Percentiles rank a stretch among this genome's conserved stretches.
Conservation (phyloP, 345 rosid species). For the Eucalyptus dawsonii region DNA sequence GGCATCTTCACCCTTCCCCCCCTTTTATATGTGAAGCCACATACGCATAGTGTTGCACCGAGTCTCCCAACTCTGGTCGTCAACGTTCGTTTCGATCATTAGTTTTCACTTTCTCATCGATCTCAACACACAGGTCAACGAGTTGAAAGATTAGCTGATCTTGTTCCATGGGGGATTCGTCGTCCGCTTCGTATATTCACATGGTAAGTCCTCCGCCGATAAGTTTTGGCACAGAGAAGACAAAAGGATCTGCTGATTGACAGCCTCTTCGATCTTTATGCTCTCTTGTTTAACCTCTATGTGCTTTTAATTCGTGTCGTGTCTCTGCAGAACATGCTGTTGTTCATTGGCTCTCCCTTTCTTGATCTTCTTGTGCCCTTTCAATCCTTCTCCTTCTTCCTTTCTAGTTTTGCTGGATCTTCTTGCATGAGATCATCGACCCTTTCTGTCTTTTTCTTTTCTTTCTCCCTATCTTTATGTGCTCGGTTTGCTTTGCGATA, state of each 20-base stretch:
- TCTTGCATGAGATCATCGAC: too few species aligned
- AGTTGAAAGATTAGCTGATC: neutral
- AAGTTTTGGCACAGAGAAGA: neutral
- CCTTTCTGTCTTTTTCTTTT: neutral
- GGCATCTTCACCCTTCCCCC: neutral
- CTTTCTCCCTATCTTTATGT: neutral
- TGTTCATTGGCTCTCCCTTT: neutral
- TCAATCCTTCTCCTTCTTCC: neutral
- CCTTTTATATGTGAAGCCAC: neutral
- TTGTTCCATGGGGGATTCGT: slow-evolving; percentile 32
- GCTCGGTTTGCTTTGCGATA: neutral
- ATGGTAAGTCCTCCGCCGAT: slow-evolving; percentile 29
- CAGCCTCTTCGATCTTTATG: neutral
- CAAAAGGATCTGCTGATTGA: neutral
- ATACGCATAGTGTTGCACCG: neutral
- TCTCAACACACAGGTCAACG: neutral
- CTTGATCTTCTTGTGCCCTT: neutral
- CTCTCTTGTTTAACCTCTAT: neutral
- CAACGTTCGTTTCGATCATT: neutral
- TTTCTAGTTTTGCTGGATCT: neutral
- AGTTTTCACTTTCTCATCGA: neutral
- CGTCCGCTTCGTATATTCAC: slow-evolving; percentile 84
- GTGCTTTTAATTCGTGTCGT: neutral
- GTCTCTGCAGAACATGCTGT: neutral
- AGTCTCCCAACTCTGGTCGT: neutral